Evolutionary conservation across 768 basidiomycete genomes (phyloP), one percentile per base, ranked within the genome.

Genomic region (Lanmaoa rubissima): DNA sequence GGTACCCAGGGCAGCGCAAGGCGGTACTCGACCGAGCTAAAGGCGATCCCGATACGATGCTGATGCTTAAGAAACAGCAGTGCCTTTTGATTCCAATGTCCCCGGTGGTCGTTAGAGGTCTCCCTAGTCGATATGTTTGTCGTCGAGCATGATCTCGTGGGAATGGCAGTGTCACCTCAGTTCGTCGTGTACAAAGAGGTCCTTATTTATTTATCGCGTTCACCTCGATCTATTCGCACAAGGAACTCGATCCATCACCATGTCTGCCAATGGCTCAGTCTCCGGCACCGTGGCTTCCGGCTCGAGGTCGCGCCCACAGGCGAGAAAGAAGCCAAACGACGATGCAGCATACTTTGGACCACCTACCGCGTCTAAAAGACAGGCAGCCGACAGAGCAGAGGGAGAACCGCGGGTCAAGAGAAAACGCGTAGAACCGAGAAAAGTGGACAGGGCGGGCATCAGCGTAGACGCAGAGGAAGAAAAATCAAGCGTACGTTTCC

Each of bases 331-430:
- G 61, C 75, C 74, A 39, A 84, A 82, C 66, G 86, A 87, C 56
- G 86, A 90, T 67, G 84, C 86, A 16, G 78, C 87, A 21, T 90
- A 90, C 70, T 81, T 84, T 59, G 85, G 84, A 16, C 82, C 83
- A 13, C 75, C 79, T 10, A 71, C 73, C n/a, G 82, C 82, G 38
- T 69, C 78, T 17, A 91, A 92, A 67, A 74, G 90, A 61, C 82
- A 82, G 44, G 89, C 88, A 0, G 74, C 66, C 17, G 90, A 91
- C 50, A 82, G 83, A 64, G 79, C 75, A 26, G 88, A 90, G 9
- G 87, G 86, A n/a, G 90, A 91, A 61, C 83, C 86, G 16, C 78
- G 89, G 48, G 77, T 79, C 51, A 91, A 92, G 72, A 75, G 90
- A 63, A 92, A 90, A 73, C 81, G 87, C 61, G 76, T 82, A 38